These are phyloP conservation scores for Rhynchosporium secalis DNA, from an alignment of 2,329 filamentous ascomycete genomes.

Conservation along the genomic window DNA sequence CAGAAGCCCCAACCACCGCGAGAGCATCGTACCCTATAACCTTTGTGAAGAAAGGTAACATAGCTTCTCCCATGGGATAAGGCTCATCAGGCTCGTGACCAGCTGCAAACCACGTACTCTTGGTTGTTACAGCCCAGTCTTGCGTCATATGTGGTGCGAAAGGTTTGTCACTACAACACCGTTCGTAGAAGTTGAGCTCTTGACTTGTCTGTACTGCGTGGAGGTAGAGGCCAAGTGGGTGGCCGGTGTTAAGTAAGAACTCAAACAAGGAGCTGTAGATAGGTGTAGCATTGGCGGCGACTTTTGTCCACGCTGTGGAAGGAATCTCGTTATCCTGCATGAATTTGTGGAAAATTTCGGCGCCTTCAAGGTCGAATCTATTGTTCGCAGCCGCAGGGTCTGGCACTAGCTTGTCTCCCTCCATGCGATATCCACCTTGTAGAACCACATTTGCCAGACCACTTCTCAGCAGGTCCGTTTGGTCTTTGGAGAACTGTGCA, in stretches of 20 bases:
- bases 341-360: conserved; percentile 29
- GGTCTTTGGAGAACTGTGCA: conserved; percentile 22
- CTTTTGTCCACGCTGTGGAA: conserved; percentile 34
- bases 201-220: conserved; percentile 29
- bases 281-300: conserved; percentile 29
- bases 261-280: conserved; percentile 28
- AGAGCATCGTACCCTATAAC: conserved; percentile 37
- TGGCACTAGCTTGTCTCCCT: conserved; percentile 17
- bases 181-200: conserved; percentile 32
- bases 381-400: conserved; percentile 31
- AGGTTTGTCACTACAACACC: conserved; percentile 24
- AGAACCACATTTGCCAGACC: conserved; percentile 27
- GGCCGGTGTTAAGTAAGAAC: conserved; percentile 24
- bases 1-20: conserved; percentile 33
- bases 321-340: conserved; percentile 25
- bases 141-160: conserved; percentile 31
- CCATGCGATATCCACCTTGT: conserved; percentile 33
- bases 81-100: conserved; percentile 21
- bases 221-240: conserved; percentile 32
- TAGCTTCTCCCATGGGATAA: conserved; percentile 26
- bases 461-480: conserved; percentile 22
- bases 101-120: conserved; percentile 28
- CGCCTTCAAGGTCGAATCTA: conserved; percentile 29
- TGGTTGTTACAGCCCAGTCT: conserved; percentile 32
- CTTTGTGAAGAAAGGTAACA: conserved; percentile 33